Conservation (phyloP, 2,329 filamentous ascomycete genomes). For the Aureobasidium pullulans region DNA sequence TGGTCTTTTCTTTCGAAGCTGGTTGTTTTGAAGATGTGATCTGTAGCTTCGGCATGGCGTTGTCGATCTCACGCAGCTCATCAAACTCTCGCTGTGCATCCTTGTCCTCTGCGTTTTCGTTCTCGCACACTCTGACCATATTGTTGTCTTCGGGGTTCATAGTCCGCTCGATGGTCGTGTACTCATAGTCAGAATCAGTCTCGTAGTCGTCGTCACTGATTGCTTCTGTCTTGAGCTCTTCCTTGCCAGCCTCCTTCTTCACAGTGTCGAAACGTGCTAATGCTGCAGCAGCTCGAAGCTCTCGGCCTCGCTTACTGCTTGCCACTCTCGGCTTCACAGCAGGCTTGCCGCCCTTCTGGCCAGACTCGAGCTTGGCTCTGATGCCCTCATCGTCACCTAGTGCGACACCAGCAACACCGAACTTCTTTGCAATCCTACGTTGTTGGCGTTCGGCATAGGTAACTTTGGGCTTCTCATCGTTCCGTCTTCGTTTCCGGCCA, state of each 20-base stretch:
- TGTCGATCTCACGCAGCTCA: conserved; percentile 52
- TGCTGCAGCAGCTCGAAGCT: conserved; percentile 69
- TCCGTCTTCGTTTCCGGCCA: conserved; percentile 45
- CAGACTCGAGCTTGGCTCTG: conserved; percentile 56
- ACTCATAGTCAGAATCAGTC: conserved; percentile 35
- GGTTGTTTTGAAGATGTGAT: background rate
- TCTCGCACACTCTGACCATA: conserved; percentile 68
- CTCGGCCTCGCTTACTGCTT: conserved; percentile 64
- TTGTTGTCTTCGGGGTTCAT: conserved; percentile 58
- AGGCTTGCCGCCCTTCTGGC: background rate
- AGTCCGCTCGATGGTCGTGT: conserved; percentile 58
- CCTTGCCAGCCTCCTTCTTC: conserved; percentile 30
- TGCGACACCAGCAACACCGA: conserved; percentile 61
- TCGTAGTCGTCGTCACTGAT: conserved; percentile 43
- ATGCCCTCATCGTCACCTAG: conserved; percentile 62
- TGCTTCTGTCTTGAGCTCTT: conserved; percentile 28
- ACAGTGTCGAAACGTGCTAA: conserved; percentile 59
- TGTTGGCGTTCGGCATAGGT: conserved; percentile 63
- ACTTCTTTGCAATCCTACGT: conserved; percentile 64
- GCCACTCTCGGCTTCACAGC: conserved; percentile 65
- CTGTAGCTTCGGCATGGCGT: background rate
- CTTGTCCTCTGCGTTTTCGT: conserved; percentile 45
- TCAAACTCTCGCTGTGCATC: conserved; percentile 58
- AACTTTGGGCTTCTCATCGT: conserved; percentile 44
- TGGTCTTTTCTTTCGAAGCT: background rate